phyloP scores from a whole-genome alignment of 192 early-diverging fungal species.

The Allomyces javanicus region DNA sequence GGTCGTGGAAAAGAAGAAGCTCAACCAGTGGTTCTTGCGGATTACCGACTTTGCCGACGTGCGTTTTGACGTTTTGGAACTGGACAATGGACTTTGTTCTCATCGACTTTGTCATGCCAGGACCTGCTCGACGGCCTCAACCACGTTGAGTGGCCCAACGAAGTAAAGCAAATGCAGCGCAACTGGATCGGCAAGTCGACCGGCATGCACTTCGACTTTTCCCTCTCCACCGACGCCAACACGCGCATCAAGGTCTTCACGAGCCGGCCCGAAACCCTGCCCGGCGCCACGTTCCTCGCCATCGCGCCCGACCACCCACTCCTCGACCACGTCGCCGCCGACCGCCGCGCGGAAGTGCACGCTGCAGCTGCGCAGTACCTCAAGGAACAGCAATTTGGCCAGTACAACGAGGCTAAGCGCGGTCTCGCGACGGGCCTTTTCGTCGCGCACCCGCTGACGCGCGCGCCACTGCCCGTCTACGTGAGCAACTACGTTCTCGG shows the following conservation, averaged over 20 bases:
- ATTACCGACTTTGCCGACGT: constrained; percentile 71
- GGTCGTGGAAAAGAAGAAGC: constrained; percentile 56
- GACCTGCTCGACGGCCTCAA: constrained; percentile 59
- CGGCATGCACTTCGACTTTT: too few relatives aligned
- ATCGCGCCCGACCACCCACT: constrained; percentile 46
- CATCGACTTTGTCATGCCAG: constrained; percentile 2
- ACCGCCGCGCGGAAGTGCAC: not conserved
- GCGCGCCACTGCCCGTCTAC: constrained; percentile 39
- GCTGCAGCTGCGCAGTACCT: not conserved
- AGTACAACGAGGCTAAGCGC: constrained; percentile 4
- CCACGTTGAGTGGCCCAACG: constrained; percentile 60
- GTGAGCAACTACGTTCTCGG: constrained; percentile 52
- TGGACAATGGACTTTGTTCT: not conserved
- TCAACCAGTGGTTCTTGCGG: constrained; percentile 87
- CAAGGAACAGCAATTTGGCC: constrained; percentile 2
- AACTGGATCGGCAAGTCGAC: constrained; percentile 69
- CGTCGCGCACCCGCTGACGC: constrained; percentile 39
- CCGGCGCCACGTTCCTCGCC: constrained; percentile 51
- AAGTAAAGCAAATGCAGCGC: constrained; percentile 69
- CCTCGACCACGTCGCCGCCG: not conserved
- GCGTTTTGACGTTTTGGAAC: constrained; percentile 1
- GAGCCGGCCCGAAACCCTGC: constrained; percentile 54
- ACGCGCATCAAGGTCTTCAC: constrained; percentile 45
- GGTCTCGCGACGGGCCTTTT: constrained; percentile 44
- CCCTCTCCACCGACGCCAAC: too few relatives aligned